Base-by-base conservation (phyloP, 169 alveolate genomes). In the Eimeria praecox region DNA sequence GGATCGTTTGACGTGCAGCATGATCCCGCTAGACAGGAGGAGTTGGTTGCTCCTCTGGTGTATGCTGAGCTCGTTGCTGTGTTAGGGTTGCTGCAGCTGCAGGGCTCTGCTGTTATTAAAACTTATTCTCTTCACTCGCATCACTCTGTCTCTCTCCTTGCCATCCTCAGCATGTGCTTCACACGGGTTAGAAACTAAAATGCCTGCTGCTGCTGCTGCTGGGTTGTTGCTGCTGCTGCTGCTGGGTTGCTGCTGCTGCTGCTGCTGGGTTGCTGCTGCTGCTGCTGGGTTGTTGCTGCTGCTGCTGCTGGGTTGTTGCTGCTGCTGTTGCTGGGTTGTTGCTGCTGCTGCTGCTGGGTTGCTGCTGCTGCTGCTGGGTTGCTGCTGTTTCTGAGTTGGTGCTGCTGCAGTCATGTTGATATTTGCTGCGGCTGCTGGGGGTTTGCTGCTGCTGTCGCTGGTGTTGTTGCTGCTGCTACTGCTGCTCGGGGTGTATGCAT, bases 1-100 rank as follows among this genome's bases (percentile, higher is more conserved):
- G 98, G 98, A 9, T 97, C 98, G 44, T 90, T 97, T 46, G 97
- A 95, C 71, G 92, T 90, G 14, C 98, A 97, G 94, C 90, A 78
- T 82, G 97, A 96, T n/a, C 97, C 98, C 6, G 95, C 91, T 73
- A 73, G 95, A 30, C 98, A 97, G 77, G 98, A 97, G 77, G 87
- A 85, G 77, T 73, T 97, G 77, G 96, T 97, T 52, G 95, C 97
- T 54, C 95, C 97, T 16, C 96, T 97, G 73, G 96, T 96, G 38
- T 96, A 96, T 77, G 96, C 97, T 35, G 98, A 96, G 94, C 46
- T 96, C 54, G 97, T 97, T 27, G 92, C 97, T 42, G 95, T 95
- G 22, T 90, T 97, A 44, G 97, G 97, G 38, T 82, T 96, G 64
- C 95, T 97, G 62, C 90, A 95, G 14, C 89, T 95, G 30, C 96